Percentiles rank a stretch among this genome's conserved stretches.
phyloP scores from a whole-genome alignment of 2,329 filamentous ascomycete genomes.

The Beauveria sp. region DNA sequence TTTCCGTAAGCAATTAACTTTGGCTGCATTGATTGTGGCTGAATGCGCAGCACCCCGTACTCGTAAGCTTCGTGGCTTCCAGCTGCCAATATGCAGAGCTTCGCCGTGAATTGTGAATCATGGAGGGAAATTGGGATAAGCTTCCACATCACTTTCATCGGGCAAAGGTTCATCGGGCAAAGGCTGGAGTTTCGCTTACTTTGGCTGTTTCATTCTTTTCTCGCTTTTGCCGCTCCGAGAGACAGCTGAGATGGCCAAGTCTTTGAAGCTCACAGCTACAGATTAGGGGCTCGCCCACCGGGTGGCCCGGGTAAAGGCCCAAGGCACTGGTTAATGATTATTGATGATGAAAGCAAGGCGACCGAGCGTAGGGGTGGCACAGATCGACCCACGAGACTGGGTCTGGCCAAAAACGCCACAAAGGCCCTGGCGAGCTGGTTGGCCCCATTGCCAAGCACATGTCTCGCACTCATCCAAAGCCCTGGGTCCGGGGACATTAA shows the following conservation, averaged over 20 bases:
- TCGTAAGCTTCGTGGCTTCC: neutral
- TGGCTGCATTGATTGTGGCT: neutral
- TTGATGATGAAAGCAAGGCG: neutral
- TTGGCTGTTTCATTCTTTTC: too few relatives aligned
- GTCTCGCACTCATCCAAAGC: slow-evolving; percentile 2
- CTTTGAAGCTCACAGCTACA: neutral
- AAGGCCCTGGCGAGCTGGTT: neutral
- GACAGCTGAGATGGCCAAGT: too few relatives aligned
- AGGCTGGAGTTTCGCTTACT: too few relatives aligned
- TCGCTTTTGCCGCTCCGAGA: too few relatives aligned
- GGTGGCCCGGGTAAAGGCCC: neutral
- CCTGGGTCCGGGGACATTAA: slow-evolving; percentile 1
- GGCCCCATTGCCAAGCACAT: neutral
- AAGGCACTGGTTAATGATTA: neutral
- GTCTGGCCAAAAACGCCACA: neutral
- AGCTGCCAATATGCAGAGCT: neutral
- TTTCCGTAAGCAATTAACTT: neutral
- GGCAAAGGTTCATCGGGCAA: too few relatives aligned
- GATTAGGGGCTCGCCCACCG: neutral
- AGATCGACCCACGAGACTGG: neutral
- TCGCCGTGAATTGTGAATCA: too few relatives aligned
- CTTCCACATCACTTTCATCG: too few relatives aligned
- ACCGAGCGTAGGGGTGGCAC: neutral
- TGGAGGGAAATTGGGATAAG: neutral
- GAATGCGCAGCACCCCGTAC: neutral